These are phyloP conservation scores for Pezicula neosporulosa DNA, from an alignment of 2,329 filamentous ascomycete genomes.

Conservation along the genomic window DNA sequence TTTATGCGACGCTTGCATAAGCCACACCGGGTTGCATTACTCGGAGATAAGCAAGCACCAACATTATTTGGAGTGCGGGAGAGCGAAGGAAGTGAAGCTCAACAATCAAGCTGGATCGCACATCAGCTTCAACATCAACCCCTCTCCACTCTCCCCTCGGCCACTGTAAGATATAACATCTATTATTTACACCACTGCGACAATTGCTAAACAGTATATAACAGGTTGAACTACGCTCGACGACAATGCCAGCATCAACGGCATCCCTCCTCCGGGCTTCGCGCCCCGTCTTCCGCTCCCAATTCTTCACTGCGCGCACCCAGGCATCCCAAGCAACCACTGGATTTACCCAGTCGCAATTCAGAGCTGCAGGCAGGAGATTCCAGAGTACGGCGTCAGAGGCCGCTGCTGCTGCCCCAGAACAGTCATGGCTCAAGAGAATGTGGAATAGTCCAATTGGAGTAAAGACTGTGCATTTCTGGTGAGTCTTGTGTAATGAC, in stretches of 20 bases:
- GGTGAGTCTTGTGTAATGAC: conserved; percentile 49
- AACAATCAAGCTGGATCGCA: conserved; percentile 2
- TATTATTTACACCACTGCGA: not conserved
- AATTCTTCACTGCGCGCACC: conserved; percentile 48
- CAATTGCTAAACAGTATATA: not conserved
- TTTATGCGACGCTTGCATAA: not conserved
- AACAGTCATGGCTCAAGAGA: conserved; percentile 63
- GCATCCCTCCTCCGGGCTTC: conserved; percentile 45
- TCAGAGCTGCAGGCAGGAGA: conserved; percentile 46
- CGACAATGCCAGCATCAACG: conserved; percentile 18
- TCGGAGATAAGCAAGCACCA: conserved; percentile 1
- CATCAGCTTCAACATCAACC: not conserved
- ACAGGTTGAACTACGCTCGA: not conserved
- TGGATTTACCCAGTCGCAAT: not conserved
- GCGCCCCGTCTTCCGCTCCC: conserved; percentile 48
- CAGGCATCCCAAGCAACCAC: conserved; percentile 45
- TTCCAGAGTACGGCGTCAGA: conserved; percentile 66
- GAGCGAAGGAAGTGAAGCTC: not conserved
- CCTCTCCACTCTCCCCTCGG: not conserved
- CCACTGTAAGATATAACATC: not conserved
- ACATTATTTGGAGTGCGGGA: not conserved
- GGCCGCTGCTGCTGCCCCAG: conserved; percentile 35
- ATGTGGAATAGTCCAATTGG: conserved; percentile 82
- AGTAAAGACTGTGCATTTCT: conserved; percentile 96
- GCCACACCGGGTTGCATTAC: not conserved